Base-by-base conservation (phyloP, 2,329 filamentous ascomycete genomes). In the Xylariaceae sp. region DNA sequence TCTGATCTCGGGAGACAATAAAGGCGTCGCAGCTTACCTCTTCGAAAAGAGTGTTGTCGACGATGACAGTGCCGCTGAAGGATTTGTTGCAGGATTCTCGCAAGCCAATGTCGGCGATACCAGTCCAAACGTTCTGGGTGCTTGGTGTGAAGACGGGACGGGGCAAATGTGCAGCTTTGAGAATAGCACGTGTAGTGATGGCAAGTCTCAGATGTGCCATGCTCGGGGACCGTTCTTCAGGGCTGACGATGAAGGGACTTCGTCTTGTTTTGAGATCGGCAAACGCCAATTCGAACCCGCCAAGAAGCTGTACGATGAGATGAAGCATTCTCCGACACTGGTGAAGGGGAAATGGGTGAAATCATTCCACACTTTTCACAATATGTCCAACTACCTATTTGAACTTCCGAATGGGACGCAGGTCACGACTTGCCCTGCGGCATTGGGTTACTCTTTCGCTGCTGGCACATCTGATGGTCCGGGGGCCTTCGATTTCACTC, bases 81-180 rank as follows among this genome's bases (percentile, higher is more conserved):
- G 79, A 10, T 96, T 96, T 61, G 89, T 97, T 1, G 91, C 92
- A 2, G 93, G 90, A 5, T 97, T 97, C 69, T 94, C 90, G 1
- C 93, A 97, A 68, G 84, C 92, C 11, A 96, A 87, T 59, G 90
- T 96, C 17, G 93, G 90, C 18, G 93, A 97, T 64, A 96, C 91
- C 0, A 89, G 87, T 1, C 93, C 93, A 2, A 97, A 97, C 62
- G 83, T 93, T 0, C 78, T 90, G 6, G 93, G 92, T 1, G 90
- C 92, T 1, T 96, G 84, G 75, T 97, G 93, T 61, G 91, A 97
- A 67, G 91, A 94, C 66, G 89, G 88, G 3, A 84, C 88, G 6
- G 87, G 85, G 17, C 69, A 83, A 57, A 74, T 80, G 71, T 94
- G 89, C 68, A 85, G 80, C 59, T 84, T 89, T 60, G 81, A 90